phyloP scores from a whole-genome alignment of 2,329 filamentous ascomycete species.

The Coniella vitis region DNA sequence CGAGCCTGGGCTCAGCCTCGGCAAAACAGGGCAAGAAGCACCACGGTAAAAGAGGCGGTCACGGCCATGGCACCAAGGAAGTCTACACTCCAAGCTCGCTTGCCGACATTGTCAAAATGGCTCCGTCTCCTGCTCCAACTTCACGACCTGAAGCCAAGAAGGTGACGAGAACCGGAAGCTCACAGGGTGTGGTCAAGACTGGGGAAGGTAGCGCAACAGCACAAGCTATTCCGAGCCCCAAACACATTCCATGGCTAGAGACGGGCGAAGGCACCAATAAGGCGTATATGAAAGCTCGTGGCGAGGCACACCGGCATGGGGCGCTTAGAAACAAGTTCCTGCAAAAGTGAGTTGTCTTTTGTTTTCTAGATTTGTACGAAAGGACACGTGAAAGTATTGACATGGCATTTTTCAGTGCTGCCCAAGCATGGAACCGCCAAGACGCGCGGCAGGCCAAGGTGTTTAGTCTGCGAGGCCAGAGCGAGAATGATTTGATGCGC shows the following conservation, averaged over 20 bases:
- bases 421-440: conserved; percentile 97
- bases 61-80: conserved; percentile 65
- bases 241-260: conserved; percentile 93
- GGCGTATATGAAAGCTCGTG: conserved; percentile 87
- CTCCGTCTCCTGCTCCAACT: conserved; percentile 69
- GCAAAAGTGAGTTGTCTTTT: conserved; percentile 59
- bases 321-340: conserved; percentile 95
- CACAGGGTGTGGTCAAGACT: conserved; percentile 50
- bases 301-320: conserved; percentile 95
- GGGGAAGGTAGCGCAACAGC: conserved; percentile 76
- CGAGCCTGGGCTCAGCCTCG: conserved; percentile 71
- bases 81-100: conserved; percentile 67
- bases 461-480: conserved; percentile 86
- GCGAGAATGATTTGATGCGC: conserved; percentile 94
- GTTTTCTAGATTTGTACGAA: too few species aligned
- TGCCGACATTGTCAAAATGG: conserved; percentile 93
- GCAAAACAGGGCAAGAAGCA: conserved; percentile 81
- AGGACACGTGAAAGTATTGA: not conserved
- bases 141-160: conserved; percentile 55
- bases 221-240: conserved; percentile 76
- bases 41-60: conserved; percentile 82
- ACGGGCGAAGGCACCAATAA: conserved; percentile 88
- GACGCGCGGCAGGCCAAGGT: conserved; percentile 95
- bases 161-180: conserved; percentile 56
- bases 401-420: conserved; percentile 54